Base-by-base conservation (phyloP, 2,329 filamentous ascomycete species). In the Aspergillus costaricaensis region DNA sequence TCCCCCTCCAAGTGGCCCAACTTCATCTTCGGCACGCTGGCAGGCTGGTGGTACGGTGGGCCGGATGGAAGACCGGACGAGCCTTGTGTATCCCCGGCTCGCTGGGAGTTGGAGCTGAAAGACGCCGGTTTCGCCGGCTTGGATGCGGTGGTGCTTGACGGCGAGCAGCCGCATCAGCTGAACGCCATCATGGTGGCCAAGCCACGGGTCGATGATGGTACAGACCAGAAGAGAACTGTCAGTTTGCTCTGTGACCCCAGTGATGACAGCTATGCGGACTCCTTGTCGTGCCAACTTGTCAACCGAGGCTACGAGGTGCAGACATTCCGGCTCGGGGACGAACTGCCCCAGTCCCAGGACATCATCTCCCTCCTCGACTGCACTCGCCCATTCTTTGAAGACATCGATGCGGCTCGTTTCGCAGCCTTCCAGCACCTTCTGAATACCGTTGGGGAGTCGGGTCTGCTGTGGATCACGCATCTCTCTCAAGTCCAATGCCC, bases 381-480 rank as follows among this genome's bases (percentile, higher is more conserved):
- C 1, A 57, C 60, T 2, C 55, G 60, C 2, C 61, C 65, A 0
- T 67, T 64, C 36, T 59, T 66, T 6, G 21, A 58, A 39, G 27
- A 55, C 8, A 44, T 65, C 8, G 52, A 48, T 10, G 49, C 55
- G 10, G 19, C 38, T 2, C 44, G 61, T 10, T 65, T 58, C 23
- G 10, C 43, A 1, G 9, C 7, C 7, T 59, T 65, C 14, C 27
- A 30, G 14, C 10, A 36, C 14, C 41, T 50, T 15, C 5, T 57
- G 2, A 14, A 27, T 14, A 21, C n/a, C 15, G 2, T 53, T 12
- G 49, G 21, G 7, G 23, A 56, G 1, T 23, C 54, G 5, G 64
- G 65, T 1, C 38, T 74, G 7, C 55, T 77, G 4, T 77, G 75
- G 75, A 41, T 74, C 1, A 76, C 70, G 0, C 36, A 36, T 0